Base-by-base conservation (phyloP, 495 filamentous ascomycete species). In the Hypoxylon lienhwacheense region DNA sequence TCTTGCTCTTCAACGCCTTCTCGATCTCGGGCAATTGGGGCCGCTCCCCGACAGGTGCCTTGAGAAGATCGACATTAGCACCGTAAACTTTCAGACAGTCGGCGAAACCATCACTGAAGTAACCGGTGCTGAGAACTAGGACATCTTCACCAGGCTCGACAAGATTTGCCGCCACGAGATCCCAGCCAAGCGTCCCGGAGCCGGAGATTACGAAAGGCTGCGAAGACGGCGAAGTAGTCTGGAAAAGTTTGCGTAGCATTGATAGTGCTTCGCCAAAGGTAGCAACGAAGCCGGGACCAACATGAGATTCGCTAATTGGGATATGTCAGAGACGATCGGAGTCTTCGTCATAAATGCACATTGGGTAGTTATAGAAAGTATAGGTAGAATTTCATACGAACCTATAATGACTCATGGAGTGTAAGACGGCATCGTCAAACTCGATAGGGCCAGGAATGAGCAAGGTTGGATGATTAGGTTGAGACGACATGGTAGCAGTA, bases 371-470 rank as follows among this genome's bases (percentile, higher is more conserved):
- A n/a, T n/a, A n/a, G n/a, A n/a, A n/a, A n/a, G n/a, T 11, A 16
- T 33, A 32, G 25, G 5, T 16, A 26, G 8, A 25, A 31, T 39
- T 19, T 16, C 22, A 17, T 46, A 75, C 80, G 67, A 68, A 96
- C 91, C 91, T 92, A 76, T 86, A 95, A 74, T 97, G 93, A 69
- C 86, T 81, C 93, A 97, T 97, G 47, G 91, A 88, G 69, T 89
- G 79, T 35, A 98, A 83, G 41, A 98, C 93, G 33, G 85, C 91
- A 89, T 98, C 93, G 69, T 97, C 93, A 66, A 97, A 97, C 74
- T 98, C 93, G 68, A 98, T 93, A 67, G 93, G 93, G 20, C 93
- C 93, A 17, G 93, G 93, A 65, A 98, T 96, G 64, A 98, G 81
- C 66, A 97, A 72, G 28, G 90, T 81, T 49, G 89, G 82, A 69